Conservation (phyloP, 768 basidiomycete species). For the Jaapia argillacea region DNA sequence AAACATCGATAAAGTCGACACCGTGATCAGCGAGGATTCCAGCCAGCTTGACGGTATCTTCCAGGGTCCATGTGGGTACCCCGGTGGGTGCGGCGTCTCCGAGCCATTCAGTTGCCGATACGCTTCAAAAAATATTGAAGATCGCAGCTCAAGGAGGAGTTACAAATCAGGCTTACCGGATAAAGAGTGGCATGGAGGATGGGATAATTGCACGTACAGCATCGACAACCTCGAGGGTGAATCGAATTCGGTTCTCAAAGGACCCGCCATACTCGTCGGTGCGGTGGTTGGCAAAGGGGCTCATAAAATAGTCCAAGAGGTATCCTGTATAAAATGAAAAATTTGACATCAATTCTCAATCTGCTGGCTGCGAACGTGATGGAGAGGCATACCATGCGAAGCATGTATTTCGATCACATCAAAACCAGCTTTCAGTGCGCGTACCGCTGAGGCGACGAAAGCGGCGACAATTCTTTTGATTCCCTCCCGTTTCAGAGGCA, state of each 20-base stretch:
- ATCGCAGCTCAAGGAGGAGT: slow-evolving; percentile 1
- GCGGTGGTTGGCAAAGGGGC: slow-evolving; percentile 50
- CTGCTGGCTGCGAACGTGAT: neutral
- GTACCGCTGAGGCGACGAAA: slow-evolving; percentile 39
- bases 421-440: slow-evolving; percentile 50
- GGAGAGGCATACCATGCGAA: slow-evolving; percentile 27
- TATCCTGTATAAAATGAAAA: slow-evolving; percentile 42
- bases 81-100: slow-evolving; percentile 47
- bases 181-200: slow-evolving; percentile 56
- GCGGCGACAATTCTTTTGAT: slow-evolving; percentile 48
- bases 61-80: slow-evolving; percentile 54
- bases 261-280: slow-evolving; percentile 64
- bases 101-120: slow-evolving; percentile 72
- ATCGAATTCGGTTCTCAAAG: slow-evolving; percentile 57
- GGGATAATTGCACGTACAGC: slow-evolving; percentile 54
- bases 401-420: slow-evolving; percentile 55
- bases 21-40: slow-evolving; percentile 50
- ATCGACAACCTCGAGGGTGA: slow-evolving; percentile 55
- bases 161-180: slow-evolving; percentile 32
- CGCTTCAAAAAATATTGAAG: slow-evolving; percentile 21
- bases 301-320: slow-evolving; percentile 44
- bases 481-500: slow-evolving; percentile 44
- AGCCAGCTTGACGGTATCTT: slow-evolving; percentile 58
- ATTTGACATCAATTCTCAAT: neutral
- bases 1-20: slow-evolving; percentile 70